Evolutionary conservation across 768 basidiomycete genomes (phyloP), one percentile per base, ranked within the genome.

Genomic region (Jaapia argillacea): DNA sequence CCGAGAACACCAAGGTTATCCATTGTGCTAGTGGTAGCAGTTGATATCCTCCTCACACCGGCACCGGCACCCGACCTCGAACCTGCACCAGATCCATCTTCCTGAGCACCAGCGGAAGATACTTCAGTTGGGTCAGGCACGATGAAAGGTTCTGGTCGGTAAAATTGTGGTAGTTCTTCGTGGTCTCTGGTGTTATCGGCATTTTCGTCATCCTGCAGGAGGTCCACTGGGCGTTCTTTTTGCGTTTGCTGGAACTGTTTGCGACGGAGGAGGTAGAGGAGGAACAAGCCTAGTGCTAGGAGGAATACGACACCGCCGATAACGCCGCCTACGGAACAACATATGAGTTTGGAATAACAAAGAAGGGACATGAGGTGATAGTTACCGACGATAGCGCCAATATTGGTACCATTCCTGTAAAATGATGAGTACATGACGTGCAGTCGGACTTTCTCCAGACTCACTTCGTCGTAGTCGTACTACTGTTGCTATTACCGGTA

Each of bases 81-180:
- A 2, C 51, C 51, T 37, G 48, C 44, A 20, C 27, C 42, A 10
- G 43, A 40, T 41, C 45, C 52, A 40, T 54, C 59, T 39, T 52
- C 58, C 36, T 56, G 62, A 2, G 54, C 65, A 18, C 59, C 65
- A 0, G 66, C 62, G 5, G 67, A 59, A 4, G 69, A 66, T 1
- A 62, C 53, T 12, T 65, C 52, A 1, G 77, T 75, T 10, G 81
- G 78, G 36, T 79, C 79, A 0, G 82, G 71, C 3, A 84, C 70
- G 42, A 83, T 71, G 63, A 79, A 88, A 2, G 86, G 86, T 49
- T 87, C 81, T 0, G 85, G 85, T 24, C 70, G 72, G 55, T 85
- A 81, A 58, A 77, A 84, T 45, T 85, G 72, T 3, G 82, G 83
- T 5, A 79, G 72, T 31, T 78, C 73, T 38, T 69, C 69, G 44